Conservation (phyloP, 2,329 filamentous ascomycete species). For the Colletotrichum cordylinicola region DNA sequence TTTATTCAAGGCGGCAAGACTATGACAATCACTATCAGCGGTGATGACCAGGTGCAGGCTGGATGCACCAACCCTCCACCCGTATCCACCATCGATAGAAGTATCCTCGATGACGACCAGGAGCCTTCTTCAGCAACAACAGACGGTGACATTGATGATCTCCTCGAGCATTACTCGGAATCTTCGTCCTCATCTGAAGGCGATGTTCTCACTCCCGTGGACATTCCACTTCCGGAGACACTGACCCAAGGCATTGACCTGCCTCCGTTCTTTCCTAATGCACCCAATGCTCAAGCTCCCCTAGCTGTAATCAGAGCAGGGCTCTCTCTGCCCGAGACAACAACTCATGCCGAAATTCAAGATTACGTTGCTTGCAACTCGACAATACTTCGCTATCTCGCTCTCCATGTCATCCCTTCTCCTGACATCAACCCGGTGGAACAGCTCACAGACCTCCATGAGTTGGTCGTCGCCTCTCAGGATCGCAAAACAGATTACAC, state of each 20-base stretch:
- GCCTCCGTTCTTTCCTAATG: slow-evolving; percentile 1
- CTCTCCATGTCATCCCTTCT: slow-evolving; percentile 1
- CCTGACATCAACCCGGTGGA: not conserved
- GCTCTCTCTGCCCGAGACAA: slow-evolving; percentile 12
- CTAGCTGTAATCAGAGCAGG: slow-evolving; percentile 15
- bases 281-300: not conserved
- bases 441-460: not conserved
- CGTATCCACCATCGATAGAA: not conserved
- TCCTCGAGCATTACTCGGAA: not conserved
- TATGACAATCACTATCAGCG: not conserved
- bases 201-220: not conserved
- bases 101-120: not conserved
- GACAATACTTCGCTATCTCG: slow-evolving; percentile 26
- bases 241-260: not conserved
- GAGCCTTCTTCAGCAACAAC: not conserved
- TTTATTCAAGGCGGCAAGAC: not conserved
- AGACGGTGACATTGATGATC: not conserved
- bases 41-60: not conserved
- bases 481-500: not conserved
- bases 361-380: slow-evolving; percentile 24
- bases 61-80: not conserved
- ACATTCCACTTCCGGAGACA: not conserved
- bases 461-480: not conserved
- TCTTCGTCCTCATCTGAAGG: not conserved
- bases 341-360: slow-evolving; percentile 9